Evolutionary conservation across 495 filamentous ascomycete genomes (phyloP), one percentile per base, ranked within the genome.

Genomic region (Sphaerosporella brunnea): DNA sequence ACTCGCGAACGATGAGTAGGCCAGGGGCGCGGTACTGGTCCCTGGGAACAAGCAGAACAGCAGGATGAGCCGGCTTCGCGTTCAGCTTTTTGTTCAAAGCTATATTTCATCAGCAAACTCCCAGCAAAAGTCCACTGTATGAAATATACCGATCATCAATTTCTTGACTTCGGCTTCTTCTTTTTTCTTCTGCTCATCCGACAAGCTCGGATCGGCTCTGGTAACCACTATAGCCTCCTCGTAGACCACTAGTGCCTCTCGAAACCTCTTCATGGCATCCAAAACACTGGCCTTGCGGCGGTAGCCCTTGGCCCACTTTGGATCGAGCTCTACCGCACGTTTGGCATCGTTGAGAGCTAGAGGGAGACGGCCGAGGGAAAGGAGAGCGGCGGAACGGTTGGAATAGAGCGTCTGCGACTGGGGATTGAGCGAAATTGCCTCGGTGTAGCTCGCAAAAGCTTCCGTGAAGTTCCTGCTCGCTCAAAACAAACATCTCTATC

Each of bases 321-420:
- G 55, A 19, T 58, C 48, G 9, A 59, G 45, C 51, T 59, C 43
- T 15, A 55, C 50, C 11, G 51, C 48, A 36, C 25, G 45, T 13
- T 54, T 59, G 28, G 56, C 56, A 48, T 59, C 56, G 34, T 58
- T 52, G 5, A 59, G 20, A 1, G 56, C 56, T 1, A 52, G 49
- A 0, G 25, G 25, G 10, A 54, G 43, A 25, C 58, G 59, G 8
- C 58, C 53, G 44, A 59, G 50, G 2, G 55, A 51, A 36, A 59
- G 28, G 5, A 59, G 35, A 7, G 55, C 37, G 5, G 55, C 56
- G 5, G 51, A 49, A 21, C 56, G 51, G 30, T 59, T 59, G 1
- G 56, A 59, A 35, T 59, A 58, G 28, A 59, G 56, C 8, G 51
- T 41, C 4, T 52, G 48, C 1, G 55, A 52, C 3, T 39, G 23